Base-by-base conservation (phyloP, 176 grass and related monocot species). In the Rhynchospora tenuis region DNA sequence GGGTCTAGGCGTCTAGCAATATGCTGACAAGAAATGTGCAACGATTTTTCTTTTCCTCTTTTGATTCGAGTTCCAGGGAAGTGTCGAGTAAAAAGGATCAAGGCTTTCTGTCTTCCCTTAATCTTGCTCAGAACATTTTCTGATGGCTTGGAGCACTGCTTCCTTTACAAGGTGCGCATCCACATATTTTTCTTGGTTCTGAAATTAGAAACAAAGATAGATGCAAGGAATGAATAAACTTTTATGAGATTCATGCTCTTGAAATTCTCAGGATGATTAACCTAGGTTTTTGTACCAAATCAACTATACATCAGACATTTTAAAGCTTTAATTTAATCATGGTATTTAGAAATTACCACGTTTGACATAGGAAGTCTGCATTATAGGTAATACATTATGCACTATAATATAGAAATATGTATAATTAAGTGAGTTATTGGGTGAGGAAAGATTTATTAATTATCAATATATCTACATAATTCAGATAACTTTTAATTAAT, bases 61-160 rank as follows among this genome's bases (percentile, higher is more conserved):
- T 75, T 23, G 72, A 47, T 75, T 54, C 24, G 11, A 27, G 20
- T 4, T 8, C 47, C 7, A 75, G 47, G 45, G 45, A 26, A 27
- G 16, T 75, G 72, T 54, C 46, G 72, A 23, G 72, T 28, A 47
- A 75, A 75, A 28, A 28, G 16, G 27, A 75, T 75, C 72, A 11
- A 75, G 23, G 23, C 24, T 75, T 29, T 54, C 45, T 28, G 11
- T 54, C 12, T 54, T 4, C 28, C 27, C 47, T 75, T 75, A 29
- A 28, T 75, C 72, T 75, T 52, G 13, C 22, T 75, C 72, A 57
- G 83, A 72, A 73, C 63, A 91, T 22, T 62, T 94, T 82, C 44
- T 84, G 78, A 91, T 94, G 22, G 89, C 87, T 64, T 88, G 89
- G 64, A 89, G 22, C 8, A 94, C 92, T 3, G 92, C 92, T 88